Evolutionary conservation across 208 protist genomes (phyloP), one percentile per base, ranked within the genome.

Genomic region (Crithidia brevicula): DNA sequence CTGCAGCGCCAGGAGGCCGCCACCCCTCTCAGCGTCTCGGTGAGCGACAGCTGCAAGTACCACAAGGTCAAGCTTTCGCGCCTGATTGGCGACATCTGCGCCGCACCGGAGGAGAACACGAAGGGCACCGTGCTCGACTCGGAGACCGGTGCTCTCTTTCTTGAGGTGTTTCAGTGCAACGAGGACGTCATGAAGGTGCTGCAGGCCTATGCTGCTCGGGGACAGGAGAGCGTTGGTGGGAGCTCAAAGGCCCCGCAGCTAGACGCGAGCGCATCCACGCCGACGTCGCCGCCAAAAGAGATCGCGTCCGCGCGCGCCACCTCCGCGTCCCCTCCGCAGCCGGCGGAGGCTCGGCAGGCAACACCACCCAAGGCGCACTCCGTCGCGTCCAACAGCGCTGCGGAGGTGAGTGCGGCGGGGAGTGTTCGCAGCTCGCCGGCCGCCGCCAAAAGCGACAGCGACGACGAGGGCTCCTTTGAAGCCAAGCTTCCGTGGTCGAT

Each of bases 1-100:
- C 43, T 88, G 36, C 69, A 75, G 42, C 86, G 85, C 42, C 20
- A 72, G 15, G 82, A 91, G 31, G 63, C 71, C 20, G 74, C 57
- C 30, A 71, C 77, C 1, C 67, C 76, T 5, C 70, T 91, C 34
- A 77, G 77, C 28, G 76, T 83, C 22, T 94, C 88, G 15, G 76
- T 91, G 9, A 66, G 30, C 13, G 88, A 91, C 47, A 94, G 88
- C 73, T 90, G 84, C 70, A 76, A 70, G 49, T 93, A 91, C 51
- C 81, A 91, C 66, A 86, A 88, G 57, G 72, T 74, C 36, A 90
- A 87, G 67, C 72, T 93, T 5, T 69, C 63, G 15, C 76, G 75
- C 11, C 56, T 88, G 8, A 65, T 86, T 23, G 84, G 53, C 1
- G 65, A 77, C 28, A 31, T 88, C 46, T 61, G 66, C 30, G 56